Base-by-base conservation (phyloP, 495 filamentous ascomycete species). In the Aspergillus saccharolyticus region DNA sequence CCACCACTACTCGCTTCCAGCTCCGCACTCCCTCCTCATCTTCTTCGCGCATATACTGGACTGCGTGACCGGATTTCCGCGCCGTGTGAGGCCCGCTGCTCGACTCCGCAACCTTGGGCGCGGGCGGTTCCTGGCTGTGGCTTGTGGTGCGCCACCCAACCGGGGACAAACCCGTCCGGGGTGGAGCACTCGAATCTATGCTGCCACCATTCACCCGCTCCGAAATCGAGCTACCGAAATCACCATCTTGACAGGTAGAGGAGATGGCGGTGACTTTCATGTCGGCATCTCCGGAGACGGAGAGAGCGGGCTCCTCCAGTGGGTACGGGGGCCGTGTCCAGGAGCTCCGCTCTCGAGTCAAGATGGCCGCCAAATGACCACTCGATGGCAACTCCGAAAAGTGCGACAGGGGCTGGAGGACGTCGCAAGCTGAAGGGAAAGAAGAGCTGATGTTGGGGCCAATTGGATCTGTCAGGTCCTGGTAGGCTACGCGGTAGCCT, bases 401-500 rank as follows among this genome's bases (percentile, higher is more conserved):
- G 22, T 66, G 64, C 18, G 74, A 76, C 42, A 75, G 57, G 42
- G 74, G 72, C 52, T 62, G 63, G 42, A 76, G 53, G 39, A 75
- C 63, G 64, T 74, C 71, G 52, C 66, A 69, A n/a, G 74, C 71
- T 15, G 74, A 71, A 45, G 63, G 48, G 50, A 58, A 22, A 28
- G 48, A 22, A 28, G 48, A 21, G 53, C 61, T 24, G 53, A 52
- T 47, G 42, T 33, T 42, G 54, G 61, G 18, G 60, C 47, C 50
- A 8, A 30, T 12, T 20, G 39, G 45, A 30, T 49, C 50, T 44
- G 30, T 44, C 14, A 24, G 39, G 46, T n/a, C n/a, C n/a, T n/a
- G n/a, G n/a, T 21, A 56, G 53, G 49, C 17, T 16, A 48, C 43
- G 25, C 52, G 15, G 47, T 30, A 30, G 47, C 47, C 54, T 46